phyloP scores from a whole-genome alignment of 192 early-diverging fungal species.

The Cetraspora pellucida region DNA sequence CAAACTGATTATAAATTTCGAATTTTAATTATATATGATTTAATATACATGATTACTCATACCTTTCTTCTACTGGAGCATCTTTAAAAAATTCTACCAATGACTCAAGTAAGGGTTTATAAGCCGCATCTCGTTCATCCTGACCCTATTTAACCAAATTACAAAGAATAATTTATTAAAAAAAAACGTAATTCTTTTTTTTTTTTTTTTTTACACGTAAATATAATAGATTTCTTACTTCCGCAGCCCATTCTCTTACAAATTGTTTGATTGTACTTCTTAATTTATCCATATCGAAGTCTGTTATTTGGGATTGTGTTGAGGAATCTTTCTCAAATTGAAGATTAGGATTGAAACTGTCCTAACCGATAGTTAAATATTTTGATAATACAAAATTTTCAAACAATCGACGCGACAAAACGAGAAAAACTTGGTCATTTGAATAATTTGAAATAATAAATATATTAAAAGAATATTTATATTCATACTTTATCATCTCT shows the following conservation, averaged over 20 bases:
- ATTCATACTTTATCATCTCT: slow-evolving; percentile 37
- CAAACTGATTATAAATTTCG: background rate
- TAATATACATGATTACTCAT: background rate
- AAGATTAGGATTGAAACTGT: slow-evolving; percentile 34
- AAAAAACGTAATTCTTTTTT: background rate
- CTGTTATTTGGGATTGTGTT: slow-evolving; percentile 47
- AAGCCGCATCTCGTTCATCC: slow-evolving; percentile 76
- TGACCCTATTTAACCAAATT: slow-evolving; percentile 55
- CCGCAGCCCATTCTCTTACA: slow-evolving; percentile 91
- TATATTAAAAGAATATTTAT: slow-evolving; percentile 33
- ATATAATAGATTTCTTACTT: slow-evolving; percentile 51
- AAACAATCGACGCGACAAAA: background rate
- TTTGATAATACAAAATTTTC: background rate
- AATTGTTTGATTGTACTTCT: slow-evolving; percentile 90
- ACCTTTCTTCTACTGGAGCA: slow-evolving; percentile 56
- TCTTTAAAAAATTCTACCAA: slow-evolving; percentile 63
- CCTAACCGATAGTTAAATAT: slow-evolving; percentile 40
- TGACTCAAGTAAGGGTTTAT: slow-evolving; percentile 76
- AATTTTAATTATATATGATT: background rate
- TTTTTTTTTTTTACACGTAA: background rate
- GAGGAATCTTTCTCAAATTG: slow-evolving; percentile 25
- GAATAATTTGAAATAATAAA: slow-evolving; percentile 27
- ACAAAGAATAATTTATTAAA: background rate
- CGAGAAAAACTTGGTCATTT: background rate
- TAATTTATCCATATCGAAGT: slow-evolving; percentile 87